A percentile compares a stretch with the other conserved stretches of the same genome.
These are phyloP conservation scores for Fraxinus angustifolia DNA, from an alignment of 305 asterid species.

Conservation along the genomic window DNA sequence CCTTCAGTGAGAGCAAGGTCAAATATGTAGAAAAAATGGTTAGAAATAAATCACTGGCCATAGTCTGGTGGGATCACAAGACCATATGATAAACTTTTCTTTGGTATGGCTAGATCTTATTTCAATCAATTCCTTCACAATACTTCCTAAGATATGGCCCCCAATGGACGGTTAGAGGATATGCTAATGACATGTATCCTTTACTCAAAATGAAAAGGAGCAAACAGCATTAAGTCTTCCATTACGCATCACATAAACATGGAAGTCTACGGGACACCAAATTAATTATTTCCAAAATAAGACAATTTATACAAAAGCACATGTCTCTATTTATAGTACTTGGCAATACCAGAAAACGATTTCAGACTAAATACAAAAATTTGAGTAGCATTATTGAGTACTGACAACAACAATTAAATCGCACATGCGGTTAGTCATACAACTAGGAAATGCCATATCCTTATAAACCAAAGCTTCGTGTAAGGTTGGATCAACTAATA, in stretches of 20 bases:
- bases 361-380: not conserved
- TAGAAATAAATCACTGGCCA: not conserved
- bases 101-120: not conserved
- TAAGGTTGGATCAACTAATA: not conserved
- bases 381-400: not conserved
- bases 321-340: not conserved
- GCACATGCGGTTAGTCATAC: not conserved
- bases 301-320: not conserved
- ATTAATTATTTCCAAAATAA: not conserved
- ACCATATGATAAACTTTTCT: not conserved
- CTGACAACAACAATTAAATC: not conserved
- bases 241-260: not conserved
- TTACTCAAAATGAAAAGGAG: not conserved
- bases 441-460: not conserved
- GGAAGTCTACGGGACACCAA: not conserved
- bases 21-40: not conserved
- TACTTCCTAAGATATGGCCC: not conserved
- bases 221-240: not conserved
- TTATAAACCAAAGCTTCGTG: not conserved
- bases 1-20: not conserved
- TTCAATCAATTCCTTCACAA: not conserved
- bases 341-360: not conserved
- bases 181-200: not conserved
- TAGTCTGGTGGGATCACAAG: not conserved
- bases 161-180: not conserved